Conservation (phyloP, 202 grass and related monocot genomes). For the Saccharum hybrid region DNA sequence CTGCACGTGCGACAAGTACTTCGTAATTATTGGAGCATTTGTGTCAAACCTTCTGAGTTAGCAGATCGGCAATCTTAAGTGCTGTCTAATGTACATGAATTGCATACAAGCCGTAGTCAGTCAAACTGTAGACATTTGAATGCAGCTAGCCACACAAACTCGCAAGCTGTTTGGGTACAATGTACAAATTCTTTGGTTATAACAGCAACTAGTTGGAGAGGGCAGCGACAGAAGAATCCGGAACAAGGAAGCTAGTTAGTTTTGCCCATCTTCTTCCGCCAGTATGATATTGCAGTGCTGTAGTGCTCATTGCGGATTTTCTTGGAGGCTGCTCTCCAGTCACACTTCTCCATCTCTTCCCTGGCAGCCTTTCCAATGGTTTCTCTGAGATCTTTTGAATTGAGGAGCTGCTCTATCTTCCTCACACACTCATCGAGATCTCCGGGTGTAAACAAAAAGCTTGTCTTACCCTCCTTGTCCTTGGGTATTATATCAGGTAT, state of each 20-base stretch:
- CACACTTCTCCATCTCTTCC: constrained; percentile 88
- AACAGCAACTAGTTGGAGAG: constrained; percentile 45
- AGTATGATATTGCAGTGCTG: constrained; percentile 67
- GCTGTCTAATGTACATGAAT: constrained; percentile 52
- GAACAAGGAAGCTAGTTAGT: constrained; percentile 38
- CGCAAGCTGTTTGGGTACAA: constrained; percentile 51
- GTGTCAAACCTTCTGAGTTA: constrained; percentile 18
- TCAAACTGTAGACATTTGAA: constrained; percentile 47
- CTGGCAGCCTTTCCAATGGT: constrained; percentile 71
- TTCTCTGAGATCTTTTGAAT: constrained; percentile 60
- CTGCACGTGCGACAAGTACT: neutral
- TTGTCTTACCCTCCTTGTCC: constrained; percentile 86
- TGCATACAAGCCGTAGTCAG: constrained; percentile 50
- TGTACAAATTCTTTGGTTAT: constrained; percentile 55
- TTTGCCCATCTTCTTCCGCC: constrained; percentile 73
- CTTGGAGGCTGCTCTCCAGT: constrained; percentile 82
- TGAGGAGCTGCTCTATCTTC: constrained; percentile 73
- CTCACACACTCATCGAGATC: constrained; percentile 79
- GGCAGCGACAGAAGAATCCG: neutral
- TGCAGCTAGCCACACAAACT: constrained; percentile 47
- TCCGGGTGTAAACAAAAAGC: constrained; percentile 80
- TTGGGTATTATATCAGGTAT: constrained; percentile 88
- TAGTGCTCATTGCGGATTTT: constrained; percentile 93
- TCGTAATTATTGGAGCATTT: neutral
- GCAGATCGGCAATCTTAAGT: constrained; percentile 37